Conservation (phyloP, 2,329 filamentous ascomycete genomes). For the Trichoderma asperellum region DNA sequence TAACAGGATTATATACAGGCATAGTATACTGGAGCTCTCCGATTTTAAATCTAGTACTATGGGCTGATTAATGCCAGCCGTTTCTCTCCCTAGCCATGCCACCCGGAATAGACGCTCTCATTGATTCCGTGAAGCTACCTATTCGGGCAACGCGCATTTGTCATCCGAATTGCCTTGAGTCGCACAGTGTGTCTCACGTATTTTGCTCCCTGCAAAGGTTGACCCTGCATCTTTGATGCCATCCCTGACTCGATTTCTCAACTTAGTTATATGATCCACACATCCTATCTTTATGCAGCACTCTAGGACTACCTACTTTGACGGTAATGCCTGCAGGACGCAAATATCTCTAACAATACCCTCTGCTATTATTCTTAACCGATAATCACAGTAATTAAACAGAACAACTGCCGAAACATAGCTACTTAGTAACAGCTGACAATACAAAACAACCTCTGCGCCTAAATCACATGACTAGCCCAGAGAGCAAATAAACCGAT, state of each 20-base stretch:
- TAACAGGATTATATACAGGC: background rate
- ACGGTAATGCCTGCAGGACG: background rate
- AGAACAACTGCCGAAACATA: background rate
- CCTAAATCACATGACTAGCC: constrained; percentile 9
- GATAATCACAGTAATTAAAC: background rate
- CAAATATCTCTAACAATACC: background rate
- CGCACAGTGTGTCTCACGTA: background rate
- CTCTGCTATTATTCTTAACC: background rate
- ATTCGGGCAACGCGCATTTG: constrained; percentile 11
- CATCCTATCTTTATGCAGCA: background rate
- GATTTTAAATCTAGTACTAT: constrained; percentile 7
- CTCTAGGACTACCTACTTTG: background rate
- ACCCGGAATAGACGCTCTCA: background rate
- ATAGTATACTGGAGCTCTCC: background rate
- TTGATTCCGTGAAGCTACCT: background rate
- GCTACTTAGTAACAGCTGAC: constrained; percentile 4
- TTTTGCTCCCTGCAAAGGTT: background rate
- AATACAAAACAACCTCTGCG: background rate
- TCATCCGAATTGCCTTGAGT: constrained; percentile 2
- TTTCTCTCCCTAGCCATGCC: background rate
- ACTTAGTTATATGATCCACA: background rate
- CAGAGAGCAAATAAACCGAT: constrained; percentile 12
- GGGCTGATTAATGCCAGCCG: constrained; percentile 9
- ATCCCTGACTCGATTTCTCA: background rate
- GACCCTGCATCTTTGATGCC: background rate